phyloP scores from a whole-genome alignment of 2,329 filamentous ascomycete species.

The Pseudogymnoascus sp. region DNA sequence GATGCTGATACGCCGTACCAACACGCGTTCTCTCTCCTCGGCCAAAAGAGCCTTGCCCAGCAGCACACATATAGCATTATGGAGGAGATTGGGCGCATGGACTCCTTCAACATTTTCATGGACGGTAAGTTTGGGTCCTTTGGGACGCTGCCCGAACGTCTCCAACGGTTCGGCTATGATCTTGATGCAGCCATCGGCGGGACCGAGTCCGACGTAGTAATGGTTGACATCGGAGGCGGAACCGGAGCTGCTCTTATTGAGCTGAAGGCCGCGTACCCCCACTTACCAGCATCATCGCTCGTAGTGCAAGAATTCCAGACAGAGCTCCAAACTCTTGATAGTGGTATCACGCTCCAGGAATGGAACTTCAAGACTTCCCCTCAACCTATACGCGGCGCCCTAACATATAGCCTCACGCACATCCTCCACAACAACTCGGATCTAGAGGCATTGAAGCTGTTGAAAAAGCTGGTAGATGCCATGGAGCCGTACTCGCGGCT shows the following conservation, averaged over 20 bases:
- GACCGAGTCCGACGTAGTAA: conserved; percentile 16
- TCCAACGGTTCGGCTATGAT: conserved; percentile 27
- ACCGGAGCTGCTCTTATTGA: conserved; percentile 31
- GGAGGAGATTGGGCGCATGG: conserved; percentile 29
- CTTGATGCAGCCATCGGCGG: conserved; percentile 21
- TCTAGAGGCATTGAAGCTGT: conserved; percentile 27
- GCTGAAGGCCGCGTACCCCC: conserved; percentile 28
- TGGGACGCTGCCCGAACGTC: conserved; percentile 27
- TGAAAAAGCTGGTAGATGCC: conserved; percentile 29
- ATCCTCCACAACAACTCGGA: conserved; percentile 32
- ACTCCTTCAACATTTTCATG: conserved; percentile 33
- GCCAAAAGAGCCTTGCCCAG: conserved; percentile 22
- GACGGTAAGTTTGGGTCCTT: conserved; percentile 30
- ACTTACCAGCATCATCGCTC: conserved; percentile 23
- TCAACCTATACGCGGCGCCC: conserved; percentile 28
- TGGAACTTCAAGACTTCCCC: conserved; percentile 30
- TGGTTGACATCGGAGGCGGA: conserved; percentile 33
- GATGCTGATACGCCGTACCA: conserved; percentile 29
- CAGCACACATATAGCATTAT: conserved; percentile 32
- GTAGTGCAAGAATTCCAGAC: conserved; percentile 31
- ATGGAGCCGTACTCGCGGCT: conserved; percentile 29
- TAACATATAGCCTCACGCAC: conserved; percentile 29
- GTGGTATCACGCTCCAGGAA: conserved; percentile 24
- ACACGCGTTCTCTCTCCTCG: conserved; percentile 28
- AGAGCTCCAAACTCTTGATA: conserved; percentile 18